A percentile compares a stretch with the other conserved stretches of the same genome.
These are phyloP conservation scores for Aspergillus piperis DNA, from an alignment of 2,329 filamentous ascomycete species.

Conservation along the genomic window DNA sequence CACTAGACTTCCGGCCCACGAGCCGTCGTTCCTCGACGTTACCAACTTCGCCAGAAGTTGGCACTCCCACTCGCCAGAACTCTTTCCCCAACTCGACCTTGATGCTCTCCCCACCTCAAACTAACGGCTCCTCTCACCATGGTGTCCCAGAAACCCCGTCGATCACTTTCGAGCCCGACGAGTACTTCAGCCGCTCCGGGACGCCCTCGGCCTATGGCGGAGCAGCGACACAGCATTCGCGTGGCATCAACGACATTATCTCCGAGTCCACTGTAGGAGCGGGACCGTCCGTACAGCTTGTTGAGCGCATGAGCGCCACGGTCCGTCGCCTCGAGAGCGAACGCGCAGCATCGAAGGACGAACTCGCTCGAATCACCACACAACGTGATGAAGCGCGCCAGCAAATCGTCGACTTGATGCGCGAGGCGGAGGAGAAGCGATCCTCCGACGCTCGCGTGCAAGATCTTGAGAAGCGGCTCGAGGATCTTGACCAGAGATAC, in stretches of 20 bases:
- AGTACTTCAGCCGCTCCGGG: conserved; percentile 41
- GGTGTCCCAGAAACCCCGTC: conserved; percentile 35
- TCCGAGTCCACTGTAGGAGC: conserved; percentile 87
- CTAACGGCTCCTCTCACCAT: conserved; percentile 23
- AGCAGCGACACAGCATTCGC: conserved; percentile 42
- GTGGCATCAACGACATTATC: conserved; percentile 78
- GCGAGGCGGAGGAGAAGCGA: conserved; percentile 74
- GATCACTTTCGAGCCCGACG: conserved; percentile 51
- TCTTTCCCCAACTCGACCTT: conserved; percentile 41
- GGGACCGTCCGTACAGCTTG: conserved; percentile 89
- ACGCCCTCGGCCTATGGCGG: conserved; percentile 43
- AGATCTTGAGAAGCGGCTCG: conserved; percentile 68
- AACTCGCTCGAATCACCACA: conserved; percentile 73
- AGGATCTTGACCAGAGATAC: conserved; percentile 72
- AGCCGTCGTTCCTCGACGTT: conserved; percentile 45
- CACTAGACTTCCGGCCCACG: conserved; percentile 41
- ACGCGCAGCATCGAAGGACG: conserved; percentile 84
- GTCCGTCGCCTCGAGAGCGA: conserved; percentile 90
- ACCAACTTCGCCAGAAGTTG: conserved; percentile 40
- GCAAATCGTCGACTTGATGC: conserved; percentile 88
- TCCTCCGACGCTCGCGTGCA: conserved; percentile 61
- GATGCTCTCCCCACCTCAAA: conserved; percentile 31
- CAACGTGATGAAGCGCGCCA: conserved; percentile 90
- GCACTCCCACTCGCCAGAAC: conserved; percentile 49
- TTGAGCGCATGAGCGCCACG: conserved; percentile 92